Evolutionary conservation across 164 flowering plant genomes (phyloP).

Genomic region (Macadamia tetraphylla): DNA sequence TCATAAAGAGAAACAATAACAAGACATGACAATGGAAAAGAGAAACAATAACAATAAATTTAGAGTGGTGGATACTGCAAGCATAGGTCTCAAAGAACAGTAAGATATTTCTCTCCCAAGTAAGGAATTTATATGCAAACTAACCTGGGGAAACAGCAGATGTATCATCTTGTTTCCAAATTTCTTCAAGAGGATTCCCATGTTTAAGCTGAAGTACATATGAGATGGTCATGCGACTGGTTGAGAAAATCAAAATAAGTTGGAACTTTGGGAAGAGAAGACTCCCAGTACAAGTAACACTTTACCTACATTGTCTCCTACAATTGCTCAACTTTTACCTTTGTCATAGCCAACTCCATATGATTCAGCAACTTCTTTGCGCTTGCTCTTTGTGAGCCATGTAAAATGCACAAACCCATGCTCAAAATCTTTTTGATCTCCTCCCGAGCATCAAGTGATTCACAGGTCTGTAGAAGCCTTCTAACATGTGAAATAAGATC

Average conservation of each 20-base stretch:
- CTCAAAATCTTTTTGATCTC: conserved; percentile 53
- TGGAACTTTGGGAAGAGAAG: conserved; percentile 11
- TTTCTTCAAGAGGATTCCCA: conserved; percentile 36
- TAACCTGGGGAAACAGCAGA: conserved; percentile 31
- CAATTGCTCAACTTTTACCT: conserved; percentile 33
- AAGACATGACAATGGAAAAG: no score
- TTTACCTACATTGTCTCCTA: background rate
- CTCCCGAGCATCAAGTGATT: conserved; percentile 41
- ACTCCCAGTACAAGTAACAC: conserved; percentile 1
- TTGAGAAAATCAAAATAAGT: conserved; percentile 17
- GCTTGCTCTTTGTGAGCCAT: conserved; percentile 42
- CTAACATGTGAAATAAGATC: conserved; percentile 57
- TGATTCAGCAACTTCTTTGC: conserved; percentile 37
- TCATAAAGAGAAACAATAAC: background rate
- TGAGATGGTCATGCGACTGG: conserved; percentile 19
- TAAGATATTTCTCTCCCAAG: background rate
- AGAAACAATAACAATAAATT: background rate
- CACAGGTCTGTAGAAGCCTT: conserved; percentile 39
- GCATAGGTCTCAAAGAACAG: background rate
- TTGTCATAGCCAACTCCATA: conserved; percentile 32
- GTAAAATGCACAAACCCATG: conserved; percentile 50
- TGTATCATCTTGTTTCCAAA: conserved; percentile 40
- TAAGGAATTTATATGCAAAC: conserved; percentile 5
- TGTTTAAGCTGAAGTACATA: conserved; percentile 50
- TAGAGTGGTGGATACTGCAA: background rate